Conservation (phyloP, 2,329 filamentous ascomycete species). For the Cercospora beticola region DNA sequence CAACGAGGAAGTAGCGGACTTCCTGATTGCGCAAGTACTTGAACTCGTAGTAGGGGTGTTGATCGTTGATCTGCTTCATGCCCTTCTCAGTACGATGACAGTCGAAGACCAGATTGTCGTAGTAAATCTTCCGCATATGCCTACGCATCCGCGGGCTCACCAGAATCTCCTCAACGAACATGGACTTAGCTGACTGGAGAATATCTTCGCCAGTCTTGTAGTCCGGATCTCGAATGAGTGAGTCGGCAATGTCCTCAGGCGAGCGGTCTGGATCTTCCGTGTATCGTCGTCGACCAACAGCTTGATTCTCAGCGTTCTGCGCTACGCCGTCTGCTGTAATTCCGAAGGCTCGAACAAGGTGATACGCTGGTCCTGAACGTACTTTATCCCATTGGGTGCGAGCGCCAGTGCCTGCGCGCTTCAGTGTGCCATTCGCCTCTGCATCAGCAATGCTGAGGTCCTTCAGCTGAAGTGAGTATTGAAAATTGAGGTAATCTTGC, state of each 20-base stretch:
- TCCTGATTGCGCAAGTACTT: conserved; percentile 93
- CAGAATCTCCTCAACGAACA: conserved; percentile 88
- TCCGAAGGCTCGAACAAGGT: conserved; percentile 83
- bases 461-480: conserved; percentile 80
- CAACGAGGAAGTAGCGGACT: conserved; percentile 64
- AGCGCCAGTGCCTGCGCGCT: conserved; percentile 73
- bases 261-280: conserved; percentile 79
- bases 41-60: conserved; percentile 95
- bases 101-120: conserved; percentile 78
- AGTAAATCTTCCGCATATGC: conserved; percentile 78
- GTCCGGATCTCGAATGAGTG: conserved; percentile 66
- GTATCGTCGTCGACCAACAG: conserved; percentile 71
- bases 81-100: conserved; percentile 93
- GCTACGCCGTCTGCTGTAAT: conserved; percentile 87
- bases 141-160: conserved; percentile 87
- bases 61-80: conserved; percentile 86
- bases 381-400: conserved; percentile 81
- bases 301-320: conserved; percentile 69
- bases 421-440: conserved; percentile 66
- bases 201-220: conserved; percentile 76
- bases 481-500: conserved; percentile 94
- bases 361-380: conserved; percentile 74
- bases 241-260: conserved; percentile 85
- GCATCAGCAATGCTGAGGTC: conserved; percentile 67
- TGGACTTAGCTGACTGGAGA: conserved; percentile 74